phyloP scores from a whole-genome alignment of 1,284 basidiomycete genomes.

The Ganoderma multipileum region DNA sequence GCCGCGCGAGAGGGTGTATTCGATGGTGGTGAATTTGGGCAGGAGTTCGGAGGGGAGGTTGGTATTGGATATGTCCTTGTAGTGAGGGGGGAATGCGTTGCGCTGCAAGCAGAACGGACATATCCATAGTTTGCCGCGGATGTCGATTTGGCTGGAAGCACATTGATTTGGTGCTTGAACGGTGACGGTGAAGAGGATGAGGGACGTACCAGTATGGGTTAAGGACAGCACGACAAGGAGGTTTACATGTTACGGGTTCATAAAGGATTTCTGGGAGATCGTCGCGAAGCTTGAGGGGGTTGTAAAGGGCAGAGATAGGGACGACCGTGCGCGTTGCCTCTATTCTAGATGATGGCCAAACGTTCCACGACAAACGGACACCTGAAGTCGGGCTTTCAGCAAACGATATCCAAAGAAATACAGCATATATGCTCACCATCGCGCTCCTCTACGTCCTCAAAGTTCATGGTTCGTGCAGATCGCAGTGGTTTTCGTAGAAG shows the following conservation, averaged over 20 bases:
- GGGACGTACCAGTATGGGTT: constrained; percentile 90
- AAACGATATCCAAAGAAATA: background rate
- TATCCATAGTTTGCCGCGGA: constrained; percentile 98
- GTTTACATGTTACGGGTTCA: constrained; percentile 98
- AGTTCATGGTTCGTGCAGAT: constrained; percentile 48
- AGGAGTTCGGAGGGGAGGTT: constrained; percentile 96
- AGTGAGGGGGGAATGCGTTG: constrained; percentile 98
- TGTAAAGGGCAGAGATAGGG: constrained; percentile 98
- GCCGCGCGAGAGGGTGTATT: constrained; percentile 94
- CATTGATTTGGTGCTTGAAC: background rate
- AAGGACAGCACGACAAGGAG: constrained; percentile 95
- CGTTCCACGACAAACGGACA: constrained; percentile 95
- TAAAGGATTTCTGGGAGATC: constrained; percentile 97
- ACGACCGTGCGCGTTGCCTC: constrained; percentile 98
- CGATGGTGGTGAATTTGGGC: constrained; percentile 99
- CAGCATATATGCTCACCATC: constrained; percentile 52
- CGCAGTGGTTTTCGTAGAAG: constrained; percentile 16
- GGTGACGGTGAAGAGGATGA: no score
- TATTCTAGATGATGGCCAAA: constrained; percentile 97
- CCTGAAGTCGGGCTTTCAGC: constrained; percentile 52
- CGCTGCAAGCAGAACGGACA: constrained; percentile 98
- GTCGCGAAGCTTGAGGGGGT: constrained; percentile 93
- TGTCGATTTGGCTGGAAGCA: constrained; percentile 89
- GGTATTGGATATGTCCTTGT: constrained; percentile 98
- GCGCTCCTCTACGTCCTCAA: constrained; percentile 69